phyloP scores from a whole-genome alignment of 352 stramenopile genomes.

The Phytophthora lateralis region DNA sequence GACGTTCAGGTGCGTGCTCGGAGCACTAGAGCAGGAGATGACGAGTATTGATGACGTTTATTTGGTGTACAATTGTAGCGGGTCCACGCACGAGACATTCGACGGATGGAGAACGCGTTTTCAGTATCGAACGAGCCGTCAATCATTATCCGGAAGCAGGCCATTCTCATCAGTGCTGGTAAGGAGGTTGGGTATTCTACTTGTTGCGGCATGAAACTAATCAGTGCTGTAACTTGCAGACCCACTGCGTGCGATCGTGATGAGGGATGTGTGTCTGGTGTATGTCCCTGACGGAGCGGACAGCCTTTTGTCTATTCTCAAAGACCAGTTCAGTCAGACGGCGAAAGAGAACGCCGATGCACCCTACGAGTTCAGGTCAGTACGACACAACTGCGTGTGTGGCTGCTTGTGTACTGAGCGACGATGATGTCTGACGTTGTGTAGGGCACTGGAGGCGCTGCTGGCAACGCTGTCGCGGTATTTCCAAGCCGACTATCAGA shows the following conservation, averaged over 20 bases:
- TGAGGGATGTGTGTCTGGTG: constrained; percentile 67
- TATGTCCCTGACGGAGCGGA: constrained; percentile 65
- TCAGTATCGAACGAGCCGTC: constrained; percentile 76
- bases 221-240: constrained; percentile 33
- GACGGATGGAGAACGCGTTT: constrained; percentile 76
- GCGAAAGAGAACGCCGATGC: constrained; percentile 57
- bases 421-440: neutral
- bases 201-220: constrained; percentile 5
- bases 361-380: constrained; percentile 75
- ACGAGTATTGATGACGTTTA: neutral
- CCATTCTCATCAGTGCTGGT: constrained; percentile 79
- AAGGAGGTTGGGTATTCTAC: neutral
- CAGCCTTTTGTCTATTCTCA: constrained; percentile 65
- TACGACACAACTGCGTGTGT: neutral
- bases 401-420: neutral
- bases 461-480: constrained; percentile 62
- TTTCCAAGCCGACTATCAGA: constrained; percentile 61
- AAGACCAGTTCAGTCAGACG: constrained; percentile 61
- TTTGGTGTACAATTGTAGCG: constrained; percentile 34
- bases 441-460: constrained; percentile 60
- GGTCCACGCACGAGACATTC: constrained; percentile 79
- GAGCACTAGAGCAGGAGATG: neutral
- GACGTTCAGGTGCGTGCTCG: constrained; percentile 43
- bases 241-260: constrained; percentile 74
- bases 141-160: constrained; percentile 78